Evolutionary conservation across 495 filamentous ascomycete genomes (phyloP).

Genomic region (Talaromyces wortmannii): DNA sequence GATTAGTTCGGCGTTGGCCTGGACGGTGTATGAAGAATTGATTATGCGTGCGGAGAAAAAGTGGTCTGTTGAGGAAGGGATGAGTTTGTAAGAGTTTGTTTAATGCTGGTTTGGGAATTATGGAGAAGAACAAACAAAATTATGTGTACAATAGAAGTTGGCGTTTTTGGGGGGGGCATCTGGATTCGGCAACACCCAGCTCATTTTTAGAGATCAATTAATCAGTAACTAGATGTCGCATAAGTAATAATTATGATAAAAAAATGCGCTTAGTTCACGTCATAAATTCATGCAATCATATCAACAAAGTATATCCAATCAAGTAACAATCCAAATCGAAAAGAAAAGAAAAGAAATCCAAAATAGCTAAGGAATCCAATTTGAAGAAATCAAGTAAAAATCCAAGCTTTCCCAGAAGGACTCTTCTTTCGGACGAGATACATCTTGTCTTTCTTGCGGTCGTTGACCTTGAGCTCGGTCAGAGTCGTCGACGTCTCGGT

Average conservation of each 20-base stretch:
- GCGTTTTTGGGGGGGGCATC: not conserved
- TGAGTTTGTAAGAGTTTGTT: slow-evolving; percentile 8
- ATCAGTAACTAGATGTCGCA: not conserved
- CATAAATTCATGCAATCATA: slow-evolving; percentile 11
- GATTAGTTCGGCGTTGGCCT: slow-evolving; percentile 82
- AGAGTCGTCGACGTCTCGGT: slow-evolving; percentile 35
- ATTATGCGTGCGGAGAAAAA: slow-evolving; percentile 67
- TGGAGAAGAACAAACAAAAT: not conserved
- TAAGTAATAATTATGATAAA: not conserved
- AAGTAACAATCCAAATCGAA: slow-evolving; percentile 6
- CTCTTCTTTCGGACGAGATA: slow-evolving; percentile 60
- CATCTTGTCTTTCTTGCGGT: slow-evolving; percentile 46
- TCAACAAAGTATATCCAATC: slow-evolving; percentile 8
- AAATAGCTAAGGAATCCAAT: not conserved
- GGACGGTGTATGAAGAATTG: slow-evolving; percentile 95
- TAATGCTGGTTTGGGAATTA: too few relatives aligned
- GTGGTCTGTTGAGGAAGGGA: slow-evolving; percentile 35
- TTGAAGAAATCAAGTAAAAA: slow-evolving; percentile 17
- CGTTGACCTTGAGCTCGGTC: slow-evolving; percentile 43
- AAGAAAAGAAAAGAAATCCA: slow-evolving; percentile 2
- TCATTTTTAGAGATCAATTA: not conserved
- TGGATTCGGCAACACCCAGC: not conserved
- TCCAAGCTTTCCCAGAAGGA: slow-evolving; percentile 22
- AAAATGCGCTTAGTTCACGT: slow-evolving; percentile 16
- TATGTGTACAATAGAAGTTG: not conserved